Percentiles rank a stretch among this genome's conserved stretches.
Conservation (phyloP, 75 land plant species). For the Isoetes taiwanensis region DNA sequence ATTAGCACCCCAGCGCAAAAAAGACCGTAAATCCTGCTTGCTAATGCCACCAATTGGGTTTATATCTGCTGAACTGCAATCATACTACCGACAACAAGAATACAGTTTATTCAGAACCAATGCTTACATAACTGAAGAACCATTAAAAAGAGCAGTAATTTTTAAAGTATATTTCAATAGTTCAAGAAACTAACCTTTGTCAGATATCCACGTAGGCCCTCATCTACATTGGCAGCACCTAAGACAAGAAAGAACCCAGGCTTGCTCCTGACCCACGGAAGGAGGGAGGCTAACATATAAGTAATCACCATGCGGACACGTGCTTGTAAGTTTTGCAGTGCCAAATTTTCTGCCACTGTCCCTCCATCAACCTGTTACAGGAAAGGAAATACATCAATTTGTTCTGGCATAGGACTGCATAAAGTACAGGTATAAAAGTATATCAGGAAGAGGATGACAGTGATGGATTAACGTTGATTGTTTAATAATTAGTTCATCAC, state of each 20-base stretch:
- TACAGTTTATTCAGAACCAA: no score
- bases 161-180: no score
- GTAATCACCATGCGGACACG: constrained; percentile 95
- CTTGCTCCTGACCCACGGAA: constrained; percentile 93
- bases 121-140: no score
- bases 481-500: no score
- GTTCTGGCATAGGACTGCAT: no score
- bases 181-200: constrained; percentile 92
- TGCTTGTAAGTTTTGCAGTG: constrained; percentile 95
- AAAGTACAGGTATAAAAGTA: no score
- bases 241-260: constrained; percentile 86
- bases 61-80: constrained; percentile 97
- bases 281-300: constrained; percentile 84
- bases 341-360: constrained; percentile 77
- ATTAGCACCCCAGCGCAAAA: constrained; percentile 80
- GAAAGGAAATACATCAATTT: no score
- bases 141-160: no score
- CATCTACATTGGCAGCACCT: constrained; percentile 99
- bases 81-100: constrained; percentile 50
- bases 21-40: constrained; percentile 76
- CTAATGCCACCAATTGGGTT: constrained; percentile 98
- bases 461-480: no score
- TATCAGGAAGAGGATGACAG: no score
- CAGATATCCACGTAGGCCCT: constrained; percentile 93
- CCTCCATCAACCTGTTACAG: constrained; percentile 85